These are phyloP conservation scores for Gossypium ekmanianum DNA, from an alignment of 345 rosid species.

Conservation along the genomic window DNA sequence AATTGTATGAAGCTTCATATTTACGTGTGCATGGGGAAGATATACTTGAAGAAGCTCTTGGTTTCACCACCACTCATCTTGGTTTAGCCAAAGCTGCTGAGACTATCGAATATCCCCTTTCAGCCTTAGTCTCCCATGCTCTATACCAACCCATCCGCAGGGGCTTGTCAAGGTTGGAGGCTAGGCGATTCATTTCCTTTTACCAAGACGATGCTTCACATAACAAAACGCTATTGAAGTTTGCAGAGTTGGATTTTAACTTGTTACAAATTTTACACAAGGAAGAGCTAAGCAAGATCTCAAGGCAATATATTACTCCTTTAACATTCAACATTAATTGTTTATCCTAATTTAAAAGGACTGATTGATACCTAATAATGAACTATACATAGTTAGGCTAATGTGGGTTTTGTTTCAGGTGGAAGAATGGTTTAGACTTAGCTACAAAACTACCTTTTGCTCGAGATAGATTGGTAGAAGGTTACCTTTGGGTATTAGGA, in stretches of 20 bases:
- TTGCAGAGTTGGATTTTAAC: conserved; percentile 38
- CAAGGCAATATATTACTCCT: conserved; percentile 9
- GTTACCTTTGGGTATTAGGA: too few relatives aligned
- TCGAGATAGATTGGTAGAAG: conserved; percentile 17
- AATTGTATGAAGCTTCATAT: conserved; percentile 30
- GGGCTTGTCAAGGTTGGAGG: conserved; percentile 21
- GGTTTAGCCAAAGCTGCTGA: background rate
- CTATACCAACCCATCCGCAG: conserved; percentile 14
- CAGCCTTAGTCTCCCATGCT: conserved; percentile 17
- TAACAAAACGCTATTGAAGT: conserved; percentile 8
- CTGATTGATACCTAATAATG: background rate
- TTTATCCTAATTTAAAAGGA: background rate
- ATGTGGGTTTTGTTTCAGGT: conserved; percentile 12
- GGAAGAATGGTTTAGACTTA: conserved; percentile 30
- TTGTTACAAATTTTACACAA: conserved; percentile 21
- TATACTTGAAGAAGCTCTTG: conserved; percentile 18
- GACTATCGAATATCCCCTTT: background rate
- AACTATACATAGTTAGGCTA: too few relatives aligned
- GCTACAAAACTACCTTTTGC: conserved; percentile 23
- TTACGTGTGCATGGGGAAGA: conserved; percentile 18
- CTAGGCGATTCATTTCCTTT: conserved; percentile 13
- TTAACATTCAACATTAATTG: background rate
- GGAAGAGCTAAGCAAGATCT: conserved; percentile 16
- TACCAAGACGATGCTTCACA: background rate
- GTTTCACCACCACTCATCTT: conserved; percentile 19